Evolutionary conservation across 1,139 yeast genomes (phyloP), one percentile per base, ranked within the genome.

Genomic region (Hansenula anomala): DNA sequence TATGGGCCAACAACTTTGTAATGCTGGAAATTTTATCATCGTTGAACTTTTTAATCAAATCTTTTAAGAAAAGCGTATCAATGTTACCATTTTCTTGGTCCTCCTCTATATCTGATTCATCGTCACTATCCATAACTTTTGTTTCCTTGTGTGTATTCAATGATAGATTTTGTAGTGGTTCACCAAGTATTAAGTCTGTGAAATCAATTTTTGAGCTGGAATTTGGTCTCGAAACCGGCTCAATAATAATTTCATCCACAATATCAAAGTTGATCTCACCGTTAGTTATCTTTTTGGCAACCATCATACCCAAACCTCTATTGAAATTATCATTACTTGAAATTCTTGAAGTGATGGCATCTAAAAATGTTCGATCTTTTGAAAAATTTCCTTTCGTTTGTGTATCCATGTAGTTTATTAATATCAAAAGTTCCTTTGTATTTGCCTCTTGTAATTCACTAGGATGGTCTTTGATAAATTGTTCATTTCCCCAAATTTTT

Each of bases 291-390:
- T 43, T 39, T 37, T 63, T 66, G 4, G 69, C 69, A 14, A 67
- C 46, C 41, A 51, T 56, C 63, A 67, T 63, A 1, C 68, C 66
- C 6, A 64, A 45, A 36, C 59, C 63, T 37, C 71, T 52, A 4
- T 58, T 36, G 3, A 33, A 29, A 3, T 30, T 20, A 31, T 56
- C 55, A 30, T 57, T 54, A 24, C 56, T 49, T 6, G 49, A 45
- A 9, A 66, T 44, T 22, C 69, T 49, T 12, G 53, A 43, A 0
- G 69, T 64, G 8, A 66, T 59, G 1, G 61, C 55, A 38, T 58
- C 46, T 20, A 65, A 39, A 39, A 64, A 64, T 1, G 35, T 17
- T 14, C 51, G 36, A 16, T 50, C 47, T 29, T 46, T 53, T 3
- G 63, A 51, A 4, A 61, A 35, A 3, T 38, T 41, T 5, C 39